Percentiles rank a stretch among this genome's conserved stretches.
Evolutionary conservation across 2,329 filamentous ascomycete genomes (phyloP).

Genomic region (Colletotrichum coccodes): DNA sequence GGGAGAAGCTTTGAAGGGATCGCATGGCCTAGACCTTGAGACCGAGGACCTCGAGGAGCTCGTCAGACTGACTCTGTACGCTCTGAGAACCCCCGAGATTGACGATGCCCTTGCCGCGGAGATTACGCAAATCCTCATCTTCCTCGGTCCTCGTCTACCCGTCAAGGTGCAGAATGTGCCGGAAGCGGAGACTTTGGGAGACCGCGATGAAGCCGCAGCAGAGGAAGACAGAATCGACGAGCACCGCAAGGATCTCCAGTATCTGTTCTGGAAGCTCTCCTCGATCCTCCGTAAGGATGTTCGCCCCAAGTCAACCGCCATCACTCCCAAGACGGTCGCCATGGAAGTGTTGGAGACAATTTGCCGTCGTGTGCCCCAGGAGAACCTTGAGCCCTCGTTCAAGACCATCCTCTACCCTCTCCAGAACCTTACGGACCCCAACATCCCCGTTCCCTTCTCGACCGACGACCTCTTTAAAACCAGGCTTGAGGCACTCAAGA

Average conservation of each 20-base stretch:
- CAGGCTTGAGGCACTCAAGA: constrained; percentile 76
- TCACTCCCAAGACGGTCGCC: constrained; percentile 80
- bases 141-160: constrained; percentile 73
- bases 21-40: constrained; percentile 75
- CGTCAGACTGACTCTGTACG: constrained; percentile 59
- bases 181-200: constrained; percentile 54
- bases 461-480: constrained; percentile 76
- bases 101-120: constrained; percentile 82
- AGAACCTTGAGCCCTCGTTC: constrained; percentile 70
- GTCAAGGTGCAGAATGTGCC: constrained; percentile 37
- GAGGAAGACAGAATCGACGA: constrained; percentile 42
- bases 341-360: constrained; percentile 80
- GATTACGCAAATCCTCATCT: constrained; percentile 82
- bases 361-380: constrained; percentile 66
- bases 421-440: constrained; percentile 85
- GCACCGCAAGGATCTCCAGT: constrained; percentile 63
- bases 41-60: constrained; percentile 71
- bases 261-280: constrained; percentile 82
- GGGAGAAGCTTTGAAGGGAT: constrained; percentile 72
- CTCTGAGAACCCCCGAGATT: constrained; percentile 71
- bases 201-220: constrained; percentile 53
- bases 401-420: constrained; percentile 70
- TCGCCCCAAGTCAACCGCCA: constrained; percentile 68
- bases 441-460: constrained; percentile 77
- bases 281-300: constrained; percentile 82